Evolutionary conservation across 2,329 filamentous ascomycete genomes (phyloP).

Genomic region (Clarireedia hainanense): DNA sequence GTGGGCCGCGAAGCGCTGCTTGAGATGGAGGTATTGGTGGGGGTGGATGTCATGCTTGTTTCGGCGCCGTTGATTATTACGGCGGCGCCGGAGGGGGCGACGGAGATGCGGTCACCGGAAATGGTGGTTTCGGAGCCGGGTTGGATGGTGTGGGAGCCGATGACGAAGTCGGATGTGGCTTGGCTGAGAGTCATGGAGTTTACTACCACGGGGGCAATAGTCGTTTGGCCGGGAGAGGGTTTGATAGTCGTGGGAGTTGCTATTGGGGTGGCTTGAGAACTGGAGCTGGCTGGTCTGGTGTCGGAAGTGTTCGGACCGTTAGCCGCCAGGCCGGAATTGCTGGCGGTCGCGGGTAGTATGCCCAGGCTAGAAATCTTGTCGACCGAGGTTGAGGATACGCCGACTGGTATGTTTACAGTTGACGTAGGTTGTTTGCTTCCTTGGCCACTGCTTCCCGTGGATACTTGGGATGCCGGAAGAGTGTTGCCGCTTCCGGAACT

Average conservation of each 20-base stretch:
- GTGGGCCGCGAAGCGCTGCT: neutral
- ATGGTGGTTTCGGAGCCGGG: slow-evolving; percentile 22
- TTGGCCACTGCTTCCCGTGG: neutral
- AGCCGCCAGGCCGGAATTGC: neutral
- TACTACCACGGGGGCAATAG: slow-evolving; percentile 14
- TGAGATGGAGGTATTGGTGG: neutral
- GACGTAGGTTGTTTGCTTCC: neutral
- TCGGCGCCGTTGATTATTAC: slow-evolving; percentile 17
- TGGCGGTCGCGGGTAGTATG: neutral
- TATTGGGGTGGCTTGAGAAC: neutral
- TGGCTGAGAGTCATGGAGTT: slow-evolving; percentile 17
- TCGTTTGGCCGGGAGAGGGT: slow-evolving; percentile 7
- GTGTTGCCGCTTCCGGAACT: neutral
- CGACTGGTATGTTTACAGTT: neutral
- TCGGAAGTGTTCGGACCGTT: neutral
- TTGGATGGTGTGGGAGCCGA: slow-evolving; percentile 20
- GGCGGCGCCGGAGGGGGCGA: slow-evolving; percentile 14
- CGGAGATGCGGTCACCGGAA: slow-evolving; percentile 18
- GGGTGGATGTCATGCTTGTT: neutral
- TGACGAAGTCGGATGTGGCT: slow-evolving; percentile 15
- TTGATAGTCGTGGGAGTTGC: slow-evolving; percentile 1
- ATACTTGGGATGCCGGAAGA: too few relatives aligned
- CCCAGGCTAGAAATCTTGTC: neutral
- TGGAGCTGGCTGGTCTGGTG: neutral
- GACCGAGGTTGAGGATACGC: neutral